These are phyloP conservation scores for Kingdonia uniflora DNA, from an alignment of 164 flowering plant genomes.

Conservation along the genomic window DNA sequence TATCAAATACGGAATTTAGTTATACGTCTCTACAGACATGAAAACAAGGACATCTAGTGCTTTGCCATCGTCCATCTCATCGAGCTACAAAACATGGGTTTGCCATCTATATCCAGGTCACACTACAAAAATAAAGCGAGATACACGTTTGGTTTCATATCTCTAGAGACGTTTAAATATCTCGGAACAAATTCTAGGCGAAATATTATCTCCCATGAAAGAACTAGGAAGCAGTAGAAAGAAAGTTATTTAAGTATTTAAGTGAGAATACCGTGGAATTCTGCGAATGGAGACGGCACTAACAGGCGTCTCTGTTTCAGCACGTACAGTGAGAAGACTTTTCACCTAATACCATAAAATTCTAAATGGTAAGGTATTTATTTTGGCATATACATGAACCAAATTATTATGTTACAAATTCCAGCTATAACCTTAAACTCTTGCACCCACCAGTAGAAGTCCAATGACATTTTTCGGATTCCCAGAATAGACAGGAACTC, in stretches of 20 bases:
- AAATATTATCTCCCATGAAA: too few relatives aligned
- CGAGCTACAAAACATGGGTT: too few relatives aligned
- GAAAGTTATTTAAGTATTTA: not conserved
- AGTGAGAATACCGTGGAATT: constrained; percentile 66
- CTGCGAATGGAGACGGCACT: constrained; percentile 96
- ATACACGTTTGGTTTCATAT: not conserved
- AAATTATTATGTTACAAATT: not conserved
- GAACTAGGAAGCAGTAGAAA: too few relatives aligned
- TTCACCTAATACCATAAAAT: constrained; percentile 49
- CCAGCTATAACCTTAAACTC: not conserved
- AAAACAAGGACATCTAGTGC: too few relatives aligned
- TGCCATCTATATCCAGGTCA: too few relatives aligned
- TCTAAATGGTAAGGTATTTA: too few relatives aligned
- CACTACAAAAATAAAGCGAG: too few relatives aligned
- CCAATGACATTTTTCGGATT: constrained; percentile 89
- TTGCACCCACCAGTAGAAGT: constrained; percentile 68
- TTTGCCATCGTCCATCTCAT: too few relatives aligned
- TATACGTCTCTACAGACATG: too few relatives aligned
- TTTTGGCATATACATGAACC: too few relatives aligned
- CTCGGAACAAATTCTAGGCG: too few relatives aligned
- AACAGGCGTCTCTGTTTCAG: constrained; percentile 98
- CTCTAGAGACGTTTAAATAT: too few relatives aligned
- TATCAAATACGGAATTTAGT: not conserved
- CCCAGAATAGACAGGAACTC: constrained; percentile 97
- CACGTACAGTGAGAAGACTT: constrained; percentile 90